phyloP scores from a whole-genome alignment of 2,329 filamentous ascomycete species.

The Claviceps pusilla region DNA sequence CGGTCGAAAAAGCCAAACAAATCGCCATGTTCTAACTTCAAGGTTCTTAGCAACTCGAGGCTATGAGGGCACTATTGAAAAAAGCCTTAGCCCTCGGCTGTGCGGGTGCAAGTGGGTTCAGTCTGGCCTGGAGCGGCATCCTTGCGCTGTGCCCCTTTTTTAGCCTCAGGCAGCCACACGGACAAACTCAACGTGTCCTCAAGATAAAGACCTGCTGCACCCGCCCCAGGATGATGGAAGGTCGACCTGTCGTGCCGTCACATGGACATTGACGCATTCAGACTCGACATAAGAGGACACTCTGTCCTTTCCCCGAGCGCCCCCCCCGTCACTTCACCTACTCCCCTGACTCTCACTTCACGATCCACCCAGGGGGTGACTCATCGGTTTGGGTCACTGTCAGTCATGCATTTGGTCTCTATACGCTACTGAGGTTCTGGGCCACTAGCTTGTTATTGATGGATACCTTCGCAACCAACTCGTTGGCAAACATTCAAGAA shows the following conservation, averaged over 20 bases:
- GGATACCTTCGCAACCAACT: not conserved
- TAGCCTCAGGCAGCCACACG: conserved; percentile 9
- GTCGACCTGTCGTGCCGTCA: not conserved
- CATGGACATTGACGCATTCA: not conserved
- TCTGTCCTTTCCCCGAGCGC: conserved; percentile 4
- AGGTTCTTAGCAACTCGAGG: too few species aligned
- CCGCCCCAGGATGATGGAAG: not conserved
- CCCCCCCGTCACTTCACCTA: conserved; percentile 4
- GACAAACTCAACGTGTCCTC: conserved; percentile 18
- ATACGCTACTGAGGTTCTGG: conserved; percentile 8
- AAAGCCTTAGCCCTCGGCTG: not conserved
- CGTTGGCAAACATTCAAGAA: conserved; percentile 2
- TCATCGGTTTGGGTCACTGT: conserved; percentile 10
- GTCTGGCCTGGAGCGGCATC: not conserved
- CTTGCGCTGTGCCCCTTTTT: conserved; percentile 7
- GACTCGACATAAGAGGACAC: not conserved
- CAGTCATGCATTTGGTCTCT: conserved; percentile 11
- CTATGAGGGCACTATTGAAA: too few species aligned
- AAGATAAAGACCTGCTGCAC: conserved; percentile 7
- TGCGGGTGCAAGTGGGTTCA: not conserved
- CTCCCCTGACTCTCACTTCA: conserved; percentile 9
- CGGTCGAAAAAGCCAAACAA: too few species aligned
- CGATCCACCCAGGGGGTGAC: conserved; percentile 9
- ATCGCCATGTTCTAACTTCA: too few species aligned
- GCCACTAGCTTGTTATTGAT: conserved; percentile 2